Evolutionary conservation across 2,329 filamentous ascomycete species (phyloP), one percentile per base, ranked within the genome.

Genomic region (Leptographium lundbergii): DNA sequence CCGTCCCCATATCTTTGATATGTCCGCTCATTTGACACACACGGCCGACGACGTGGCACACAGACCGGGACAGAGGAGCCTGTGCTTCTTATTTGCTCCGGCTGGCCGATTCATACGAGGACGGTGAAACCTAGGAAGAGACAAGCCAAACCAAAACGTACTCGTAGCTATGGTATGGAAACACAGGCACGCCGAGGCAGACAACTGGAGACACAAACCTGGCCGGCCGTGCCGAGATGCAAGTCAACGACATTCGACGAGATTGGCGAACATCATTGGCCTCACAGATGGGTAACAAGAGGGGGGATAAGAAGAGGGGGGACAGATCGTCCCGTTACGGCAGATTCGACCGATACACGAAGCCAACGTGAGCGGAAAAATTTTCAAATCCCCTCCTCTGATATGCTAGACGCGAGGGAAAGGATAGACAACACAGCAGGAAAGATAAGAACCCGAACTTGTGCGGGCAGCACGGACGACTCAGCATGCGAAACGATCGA

Each of bases 311-410:
- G 55, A 50, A 34, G 32, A 56, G 22, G n/a, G 22, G 53, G 53
- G 4, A 9, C 11, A n/a, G 22, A 25, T n/a, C 24, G 42, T 5
- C 29, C 45, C 55, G 42, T 57, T 57, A 27, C 36, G 36, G 19
- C 11, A 57, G 53, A 42, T 39, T 36, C 19, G 51, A 55, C 22
- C 14, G 53, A 55, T 42, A 55, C 29, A 56, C 34, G 24, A 50
- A 24, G 42, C 17, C 55, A 50, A 50, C 27, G 55, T 57, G 55
- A 57, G 55, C n/a, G 29, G n/a, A 50, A 56, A 57, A 57, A 5
- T 57, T 57, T 57, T 57, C 55, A 50, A 50, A 57, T 57, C 55
- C 55, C 36, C 55, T 50, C n/a, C n/a, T 57, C 55, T 57, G 55
- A 57, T 57, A 56, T 56, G 54, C 54, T 39, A 56, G 54, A 47